Percentiles rank a stretch among this genome's conserved stretches.
Evolutionary conservation across 768 basidiomycete species (phyloP).

Genomic region (Hericium rajendrae): DNA sequence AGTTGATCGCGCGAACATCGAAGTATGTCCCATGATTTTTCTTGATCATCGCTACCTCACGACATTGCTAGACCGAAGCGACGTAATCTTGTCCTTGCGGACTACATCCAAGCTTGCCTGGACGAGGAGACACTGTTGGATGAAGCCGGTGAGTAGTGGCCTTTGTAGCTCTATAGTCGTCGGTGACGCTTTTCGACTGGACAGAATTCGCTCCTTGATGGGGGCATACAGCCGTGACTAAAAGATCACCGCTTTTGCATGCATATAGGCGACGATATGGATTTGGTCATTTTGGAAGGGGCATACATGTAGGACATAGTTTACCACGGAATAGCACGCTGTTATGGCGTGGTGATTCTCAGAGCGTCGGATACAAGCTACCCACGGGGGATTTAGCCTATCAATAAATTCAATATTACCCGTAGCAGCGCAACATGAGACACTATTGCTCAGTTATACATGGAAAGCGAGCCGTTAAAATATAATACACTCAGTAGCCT

Average conservation of each 20-base stretch:
- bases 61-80: slow-evolving; percentile 58
- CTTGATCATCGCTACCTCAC: not conserved
- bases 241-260: too few species aligned
- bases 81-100: slow-evolving; percentile 66
- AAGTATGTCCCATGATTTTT: slow-evolving; percentile 36
- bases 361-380: too few species aligned
- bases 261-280: too few species aligned
- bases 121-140: slow-evolving; percentile 79
- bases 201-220: not conserved
- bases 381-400: too few species aligned
- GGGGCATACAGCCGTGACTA: too few species aligned
- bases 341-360: too few species aligned
- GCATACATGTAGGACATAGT: not conserved
- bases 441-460: not conserved
- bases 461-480: not conserved
- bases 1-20: slow-evolving; percentile 62
- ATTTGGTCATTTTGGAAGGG: too few species aligned
- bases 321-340: too few species aligned
- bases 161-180: not conserved
- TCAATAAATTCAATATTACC: too few species aligned
- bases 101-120: slow-evolving; percentile 69
- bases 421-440: too few species aligned
- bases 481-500: slow-evolving; percentile 20
- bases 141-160: slow-evolving; percentile 57
- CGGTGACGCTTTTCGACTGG: not conserved